These are phyloP conservation scores for Chlorencoelia australis DNA, from an alignment of 2,329 filamentous ascomycete species.

Conservation along the genomic window DNA sequence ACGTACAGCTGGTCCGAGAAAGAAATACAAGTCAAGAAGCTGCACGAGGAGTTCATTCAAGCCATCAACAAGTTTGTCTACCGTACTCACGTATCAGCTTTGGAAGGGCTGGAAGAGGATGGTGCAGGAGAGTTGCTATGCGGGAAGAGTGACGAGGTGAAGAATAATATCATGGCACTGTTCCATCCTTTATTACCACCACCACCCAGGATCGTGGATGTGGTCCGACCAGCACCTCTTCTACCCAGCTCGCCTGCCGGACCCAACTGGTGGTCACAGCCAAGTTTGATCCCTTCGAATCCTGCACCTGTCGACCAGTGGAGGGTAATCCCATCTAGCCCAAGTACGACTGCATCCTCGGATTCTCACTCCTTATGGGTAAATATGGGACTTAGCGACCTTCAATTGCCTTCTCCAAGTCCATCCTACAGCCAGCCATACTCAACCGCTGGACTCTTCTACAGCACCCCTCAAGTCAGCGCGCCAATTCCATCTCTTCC, in stretches of 20 bases:
- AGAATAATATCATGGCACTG: constrained; percentile 71
- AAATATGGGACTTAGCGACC: constrained; percentile 63
- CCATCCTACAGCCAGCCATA: constrained; percentile 72
- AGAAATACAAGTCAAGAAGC: constrained; percentile 90
- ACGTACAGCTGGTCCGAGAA: constrained; percentile 96
- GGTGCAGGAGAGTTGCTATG: constrained; percentile 87
- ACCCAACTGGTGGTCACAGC: constrained; percentile 73
- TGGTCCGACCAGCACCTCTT: constrained; percentile 76
- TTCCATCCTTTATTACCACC: constrained; percentile 79
- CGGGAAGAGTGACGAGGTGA: constrained; percentile 88
- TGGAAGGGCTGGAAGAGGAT: constrained; percentile 95
- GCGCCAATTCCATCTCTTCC: constrained; percentile 68
- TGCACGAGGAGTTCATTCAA: constrained; percentile 94
- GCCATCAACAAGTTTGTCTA: constrained; percentile 96
- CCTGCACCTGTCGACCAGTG: constrained; percentile 72
- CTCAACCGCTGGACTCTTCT: constrained; percentile 65
- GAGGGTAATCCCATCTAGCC: constrained; percentile 85
- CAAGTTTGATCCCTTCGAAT: constrained; percentile 52
- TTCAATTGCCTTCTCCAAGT: constrained; percentile 67
- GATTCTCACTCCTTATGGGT: constrained; percentile 73
- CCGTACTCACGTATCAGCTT: constrained; percentile 74
- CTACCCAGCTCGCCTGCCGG: constrained; percentile 71
- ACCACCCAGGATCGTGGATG: constrained; percentile 79
- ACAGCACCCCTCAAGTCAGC: constrained; percentile 66
- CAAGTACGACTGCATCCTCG: constrained; percentile 61